Evolutionary conservation across 441 rosid genomes (phyloP).

Genomic region (Biscutella laevigata): DNA sequence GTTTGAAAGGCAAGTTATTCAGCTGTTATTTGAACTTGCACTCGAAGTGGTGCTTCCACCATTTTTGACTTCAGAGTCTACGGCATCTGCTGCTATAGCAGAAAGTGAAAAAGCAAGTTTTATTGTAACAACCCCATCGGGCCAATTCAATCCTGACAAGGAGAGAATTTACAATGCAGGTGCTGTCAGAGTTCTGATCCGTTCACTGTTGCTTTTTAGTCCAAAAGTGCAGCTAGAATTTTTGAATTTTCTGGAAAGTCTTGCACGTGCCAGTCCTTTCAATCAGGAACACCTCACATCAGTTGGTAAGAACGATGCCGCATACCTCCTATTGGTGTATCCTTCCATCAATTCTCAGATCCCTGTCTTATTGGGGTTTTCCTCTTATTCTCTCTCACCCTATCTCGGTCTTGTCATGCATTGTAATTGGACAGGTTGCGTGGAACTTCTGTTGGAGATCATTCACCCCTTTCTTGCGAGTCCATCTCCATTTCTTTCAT

Average conservation of each 20-base stretch:
- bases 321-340: neutral
- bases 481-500: slow-evolving; percentile 73
- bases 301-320: slow-evolving; percentile 56
- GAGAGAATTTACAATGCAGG: slow-evolving; percentile 89
- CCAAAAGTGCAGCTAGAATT: slow-evolving; percentile 93
- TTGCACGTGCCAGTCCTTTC: slow-evolving; percentile 86
- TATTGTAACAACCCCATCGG: slow-evolving; percentile 54
- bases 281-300: slow-evolving; percentile 97
- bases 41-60: slow-evolving; percentile 96
- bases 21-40: slow-evolving; percentile 84
- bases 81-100: slow-evolving; percentile 32
- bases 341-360: slow-evolving; percentile 17
- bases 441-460: slow-evolving; percentile 90
- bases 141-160: slow-evolving; percentile 66
- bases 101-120: slow-evolving; percentile 47
- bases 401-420: slow-evolving; percentile 9
- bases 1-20: slow-evolving; percentile 95
- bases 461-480: slow-evolving; percentile 86
- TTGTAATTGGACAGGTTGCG: slow-evolving; percentile 55
- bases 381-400: slow-evolving; percentile 19
- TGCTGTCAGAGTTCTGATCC: slow-evolving; percentile 79
- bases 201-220: slow-evolving; percentile 85
- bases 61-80: slow-evolving; percentile 54
- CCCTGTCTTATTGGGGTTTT: slow-evolving; percentile 4
- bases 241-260: slow-evolving; percentile 70